These are phyloP conservation scores for Colletotrichum acutatum DNA, from an alignment of 2,329 filamentous ascomycete genomes.

Conservation along the genomic window DNA sequence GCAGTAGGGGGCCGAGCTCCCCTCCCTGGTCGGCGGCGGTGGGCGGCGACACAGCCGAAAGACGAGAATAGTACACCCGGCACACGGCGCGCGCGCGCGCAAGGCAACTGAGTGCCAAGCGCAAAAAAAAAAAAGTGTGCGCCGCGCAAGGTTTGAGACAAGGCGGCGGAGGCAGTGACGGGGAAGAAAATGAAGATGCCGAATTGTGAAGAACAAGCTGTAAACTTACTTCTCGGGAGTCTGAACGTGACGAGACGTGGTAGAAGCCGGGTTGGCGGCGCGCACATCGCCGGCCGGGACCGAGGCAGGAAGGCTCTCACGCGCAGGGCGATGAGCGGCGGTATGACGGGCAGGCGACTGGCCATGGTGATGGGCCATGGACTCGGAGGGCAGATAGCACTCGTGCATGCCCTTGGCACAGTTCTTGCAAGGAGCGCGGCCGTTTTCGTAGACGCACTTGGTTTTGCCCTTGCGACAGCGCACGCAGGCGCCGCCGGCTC, in stretches of 20 bases:
- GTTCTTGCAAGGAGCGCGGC: slow-evolving; percentile 71
- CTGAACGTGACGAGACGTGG: slow-evolving; percentile 59
- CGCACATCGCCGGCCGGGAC: slow-evolving; percentile 54
- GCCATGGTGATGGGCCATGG: slow-evolving; percentile 68
- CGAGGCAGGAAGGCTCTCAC: slow-evolving; percentile 66
- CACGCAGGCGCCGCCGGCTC: slow-evolving; percentile 70
- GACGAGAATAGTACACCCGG: slow-evolving; percentile 29
- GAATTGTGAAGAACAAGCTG: background rate
- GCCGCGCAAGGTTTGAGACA: background rate
- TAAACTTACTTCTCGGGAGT: slow-evolving; percentile 66
- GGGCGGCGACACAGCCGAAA: slow-evolving; percentile 31
- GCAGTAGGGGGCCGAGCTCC: slow-evolving; percentile 34
- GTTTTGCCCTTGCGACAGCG: slow-evolving; percentile 74
- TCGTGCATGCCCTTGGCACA: slow-evolving; percentile 73
- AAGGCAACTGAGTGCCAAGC: background rate
- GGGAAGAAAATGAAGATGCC: slow-evolving; percentile 12
- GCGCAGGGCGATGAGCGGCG: slow-evolving; percentile 60
- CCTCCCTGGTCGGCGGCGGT: slow-evolving; percentile 23
- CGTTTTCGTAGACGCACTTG: slow-evolving; percentile 72
- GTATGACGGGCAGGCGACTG: slow-evolving; percentile 65
- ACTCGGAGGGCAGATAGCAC: slow-evolving; percentile 71
- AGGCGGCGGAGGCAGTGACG: background rate
- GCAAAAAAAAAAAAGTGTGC: slow-evolving; percentile 1
- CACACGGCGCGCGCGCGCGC: slow-evolving; percentile 15
- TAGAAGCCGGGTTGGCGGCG: slow-evolving; percentile 57